Conservation (phyloP, 1,284 basidiomycete genomes). For the Singerocomus inundabilis region DNA sequence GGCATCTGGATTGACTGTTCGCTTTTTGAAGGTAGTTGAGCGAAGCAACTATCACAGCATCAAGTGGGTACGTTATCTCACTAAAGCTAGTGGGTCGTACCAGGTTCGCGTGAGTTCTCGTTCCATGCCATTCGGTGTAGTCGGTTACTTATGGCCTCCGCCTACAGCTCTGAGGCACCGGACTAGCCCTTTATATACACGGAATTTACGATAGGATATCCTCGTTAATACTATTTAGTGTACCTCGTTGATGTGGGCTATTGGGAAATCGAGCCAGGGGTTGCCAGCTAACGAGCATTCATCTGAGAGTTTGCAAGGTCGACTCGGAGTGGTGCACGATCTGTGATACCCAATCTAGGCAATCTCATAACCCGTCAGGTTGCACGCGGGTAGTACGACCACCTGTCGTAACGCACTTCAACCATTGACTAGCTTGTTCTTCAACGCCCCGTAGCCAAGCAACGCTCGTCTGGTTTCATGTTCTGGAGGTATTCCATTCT, state of each 20-base stretch:
- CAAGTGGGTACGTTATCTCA: conserved; percentile 91
- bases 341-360: conserved; percentile 26
- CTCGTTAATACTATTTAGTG: conserved; percentile 27
- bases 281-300: neutral
- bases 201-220: conserved; percentile 30
- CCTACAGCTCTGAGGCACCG: conserved; percentile 24
- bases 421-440: conserved; percentile 10
- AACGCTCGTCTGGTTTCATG: conserved; percentile 32
- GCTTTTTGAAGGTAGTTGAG: conserved; percentile 98
- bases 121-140: neutral
- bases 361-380: conserved; percentile 16
- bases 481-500: conserved; percentile 41
- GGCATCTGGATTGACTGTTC: conserved; percentile 90
- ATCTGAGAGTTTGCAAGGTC: neutral
- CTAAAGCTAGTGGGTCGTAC: conserved; percentile 84
- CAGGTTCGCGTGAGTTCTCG: conserved; percentile 71
- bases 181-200: conserved; percentile 18
- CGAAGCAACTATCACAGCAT: conserved; percentile 91
- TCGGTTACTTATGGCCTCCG: neutral
- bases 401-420: conserved; percentile 24
- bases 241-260: conserved; percentile 20
- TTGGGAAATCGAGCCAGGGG: conserved; percentile 11
- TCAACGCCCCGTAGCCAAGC: conserved; percentile 11
- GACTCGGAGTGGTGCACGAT: conserved; percentile 4
- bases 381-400: conserved; percentile 2